Evolutionary conservation across 75 land plant genomes (phyloP).

Genomic region (Selaginella tamariscina): DNA sequence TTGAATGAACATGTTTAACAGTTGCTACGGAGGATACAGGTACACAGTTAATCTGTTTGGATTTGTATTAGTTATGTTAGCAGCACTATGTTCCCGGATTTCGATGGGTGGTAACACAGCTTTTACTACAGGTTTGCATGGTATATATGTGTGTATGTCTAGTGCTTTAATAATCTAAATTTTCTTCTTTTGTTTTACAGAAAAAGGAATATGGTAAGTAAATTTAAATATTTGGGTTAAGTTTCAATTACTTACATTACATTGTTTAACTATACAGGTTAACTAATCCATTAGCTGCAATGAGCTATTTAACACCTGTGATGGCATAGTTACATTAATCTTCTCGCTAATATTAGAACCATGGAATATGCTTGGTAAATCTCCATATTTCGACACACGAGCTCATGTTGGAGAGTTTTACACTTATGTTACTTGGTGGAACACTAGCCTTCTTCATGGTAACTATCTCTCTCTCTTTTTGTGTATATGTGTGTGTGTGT

Average conservation of each 20-base stretch:
- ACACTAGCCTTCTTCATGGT: conserved; percentile 95
- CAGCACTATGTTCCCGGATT: conserved; percentile 96
- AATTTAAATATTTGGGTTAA: no score
- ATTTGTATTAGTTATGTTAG: conserved; percentile 88
- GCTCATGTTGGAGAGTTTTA: conserved; percentile 50
- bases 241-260: neutral
- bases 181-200: conserved; percentile 26
- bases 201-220: conserved; percentile 81
- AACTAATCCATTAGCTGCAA: conserved; percentile 73
- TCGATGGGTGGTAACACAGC: conserved; percentile 94
- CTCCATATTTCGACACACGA: conserved; percentile 51
- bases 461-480: conserved; percentile 4
- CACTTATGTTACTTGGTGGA: conserved; percentile 89
- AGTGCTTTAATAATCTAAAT: neutral
- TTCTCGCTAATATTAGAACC: conserved; percentile 76
- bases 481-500: neutral
- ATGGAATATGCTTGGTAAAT: conserved; percentile 54
- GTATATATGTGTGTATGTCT: neutral
- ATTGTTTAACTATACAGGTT: conserved; percentile 44
- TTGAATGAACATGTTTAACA: conserved; percentile 8
- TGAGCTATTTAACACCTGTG: conserved; percentile 87
- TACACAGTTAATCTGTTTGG: conserved; percentile 84
- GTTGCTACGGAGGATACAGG: conserved; percentile 72
- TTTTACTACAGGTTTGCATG: conserved; percentile 75
- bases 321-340: conserved; percentile 74